Percentiles rank a stretch among this genome's conserved stretches.
Conservation (phyloP, 192 early-diverging fungal species). For the Gaertneriomyces sp. region DNA sequence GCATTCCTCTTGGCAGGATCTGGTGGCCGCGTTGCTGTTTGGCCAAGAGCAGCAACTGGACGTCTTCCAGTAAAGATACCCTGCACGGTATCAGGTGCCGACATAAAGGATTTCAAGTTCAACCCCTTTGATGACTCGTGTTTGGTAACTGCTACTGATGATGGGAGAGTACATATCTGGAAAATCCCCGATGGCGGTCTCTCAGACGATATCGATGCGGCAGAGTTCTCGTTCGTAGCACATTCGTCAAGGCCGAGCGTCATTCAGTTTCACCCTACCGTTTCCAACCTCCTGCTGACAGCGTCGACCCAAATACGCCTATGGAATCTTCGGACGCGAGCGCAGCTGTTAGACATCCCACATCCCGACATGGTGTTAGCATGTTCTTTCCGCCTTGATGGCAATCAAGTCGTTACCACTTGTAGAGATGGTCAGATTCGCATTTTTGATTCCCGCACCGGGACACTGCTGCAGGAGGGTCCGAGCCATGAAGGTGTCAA, state of each 20-base stretch:
- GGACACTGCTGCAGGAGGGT: constrained; percentile 55
- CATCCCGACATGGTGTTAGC: constrained; percentile 32
- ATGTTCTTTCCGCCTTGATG: constrained; percentile 47
- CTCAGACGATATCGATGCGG: constrained; percentile 44
- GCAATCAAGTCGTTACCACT: constrained; percentile 61
- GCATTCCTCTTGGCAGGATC: constrained; percentile 71
- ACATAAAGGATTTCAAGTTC: constrained; percentile 64
- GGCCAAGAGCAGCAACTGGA: constrained; percentile 58
- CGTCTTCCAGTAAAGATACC: constrained; percentile 62
- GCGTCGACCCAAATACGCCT: constrained; percentile 56
- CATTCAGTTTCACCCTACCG: constrained; percentile 57
- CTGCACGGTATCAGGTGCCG: constrained; percentile 54
- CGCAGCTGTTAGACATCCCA: constrained; percentile 13
- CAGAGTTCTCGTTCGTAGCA: constrained; percentile 31
- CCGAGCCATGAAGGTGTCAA: constrained; percentile 63
- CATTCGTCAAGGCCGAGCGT: constrained; percentile 51
- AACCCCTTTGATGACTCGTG: constrained; percentile 65
- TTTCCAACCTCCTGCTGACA: constrained; percentile 55
- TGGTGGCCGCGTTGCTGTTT: constrained; percentile 75
- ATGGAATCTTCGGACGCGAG: constrained; percentile 52
- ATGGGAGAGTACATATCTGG: constrained; percentile 59
- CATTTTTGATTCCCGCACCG: constrained; percentile 60
- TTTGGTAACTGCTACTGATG: constrained; percentile 57
- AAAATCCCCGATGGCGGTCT: constrained; percentile 56
- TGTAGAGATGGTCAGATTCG: constrained; percentile 67